These are phyloP conservation scores for Amylocystis lapponica DNA, from an alignment of 768 basidiomycete species.

Conservation along the genomic window DNA sequence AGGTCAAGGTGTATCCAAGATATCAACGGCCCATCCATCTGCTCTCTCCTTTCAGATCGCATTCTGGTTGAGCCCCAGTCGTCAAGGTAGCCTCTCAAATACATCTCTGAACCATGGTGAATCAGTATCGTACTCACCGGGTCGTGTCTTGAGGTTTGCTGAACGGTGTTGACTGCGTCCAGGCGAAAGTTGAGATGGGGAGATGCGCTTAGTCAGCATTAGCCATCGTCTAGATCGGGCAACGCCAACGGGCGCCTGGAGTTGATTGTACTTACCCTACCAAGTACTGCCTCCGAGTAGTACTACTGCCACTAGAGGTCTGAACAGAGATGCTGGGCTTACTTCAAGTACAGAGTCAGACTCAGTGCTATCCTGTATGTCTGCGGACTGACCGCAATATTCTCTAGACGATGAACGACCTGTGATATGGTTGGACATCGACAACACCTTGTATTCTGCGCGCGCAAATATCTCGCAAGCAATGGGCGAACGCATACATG, in stretches of 20 bases:
- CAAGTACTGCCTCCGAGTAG: too few species aligned
- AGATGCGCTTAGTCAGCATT: conserved; percentile 8
- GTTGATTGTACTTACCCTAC: too few species aligned
- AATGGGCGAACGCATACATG: conserved; percentile 77
- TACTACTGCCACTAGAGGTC: too few species aligned
- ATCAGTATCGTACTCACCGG: conserved; percentile 38
- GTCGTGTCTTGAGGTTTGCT: conserved; percentile 37
- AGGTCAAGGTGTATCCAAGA: conserved; percentile 28
- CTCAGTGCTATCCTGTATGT: too few species aligned
- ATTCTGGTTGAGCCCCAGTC: too few species aligned
- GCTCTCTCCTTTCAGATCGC: conserved; percentile 10
- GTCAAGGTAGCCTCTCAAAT: too few species aligned
- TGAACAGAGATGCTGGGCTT: too few species aligned
- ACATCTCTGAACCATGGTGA: too few species aligned
- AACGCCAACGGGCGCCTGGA: too few species aligned
- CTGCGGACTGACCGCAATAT: too few species aligned
- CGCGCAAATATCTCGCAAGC: conserved; percentile 67
- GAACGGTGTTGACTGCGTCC: conserved; percentile 14
- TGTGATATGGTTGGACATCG: conserved; percentile 80
- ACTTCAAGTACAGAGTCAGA: too few species aligned
- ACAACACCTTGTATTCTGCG: conserved; percentile 83
- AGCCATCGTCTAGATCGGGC: background rate
- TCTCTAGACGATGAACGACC: conserved; percentile 53
- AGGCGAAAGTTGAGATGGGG: conserved; percentile 21
- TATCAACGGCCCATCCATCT: conserved; percentile 25